Base-by-base conservation (phyloP, 371 early-diverging fungal species). In the Lichtheimia hyalospora region DNA sequence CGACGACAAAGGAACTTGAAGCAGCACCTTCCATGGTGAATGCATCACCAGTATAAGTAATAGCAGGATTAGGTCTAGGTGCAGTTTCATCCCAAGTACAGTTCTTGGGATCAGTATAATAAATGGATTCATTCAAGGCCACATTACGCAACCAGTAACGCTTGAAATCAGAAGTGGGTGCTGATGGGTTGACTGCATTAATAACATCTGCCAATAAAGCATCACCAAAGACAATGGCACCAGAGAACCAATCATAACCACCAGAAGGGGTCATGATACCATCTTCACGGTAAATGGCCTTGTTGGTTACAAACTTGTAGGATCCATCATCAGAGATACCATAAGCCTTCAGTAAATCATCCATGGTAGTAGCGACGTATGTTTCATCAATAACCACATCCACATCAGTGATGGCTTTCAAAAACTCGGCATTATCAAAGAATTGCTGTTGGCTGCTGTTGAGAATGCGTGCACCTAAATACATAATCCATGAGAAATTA, bases 321-420 rank as follows among this genome's bases (percentile, higher is more conserved):
- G 49, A n/a, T 18, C 39, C 43, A n/a, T 74, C 64, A 39, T 67
- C 62, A 16, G 62, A 60, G 56, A 90, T 67, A 7, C 74, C 63
- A 62, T 86, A 91, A 66, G 79, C 78, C n/a, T 59, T 64, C 54
- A 86, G 64, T 55, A 89, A 73, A 23, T 69, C 80, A 2, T 59
- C 62, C 55, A 85, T 62, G 27, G 69, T 69, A 52, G 71, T 65
- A 4, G 75, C 81, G 24, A 74, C 67, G 41, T 81, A 85, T 23
- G 89, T 83, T 69, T 92, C 91, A 69, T 91, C 91, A 63, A 92
- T 84, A 44, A 89, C 54, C 23, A 90, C 74, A 56, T 92, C 92
- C 24, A 79, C 91, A 28, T 82, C 65, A n/a, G 65, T 63, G 42
- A 89, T 68, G 3, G 84, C 87, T 5, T 64, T 59, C 23, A 83